Base-by-base conservation (phyloP, 2,329 filamentous ascomycete species). In the Pseudogymnoascus sp. region DNA sequence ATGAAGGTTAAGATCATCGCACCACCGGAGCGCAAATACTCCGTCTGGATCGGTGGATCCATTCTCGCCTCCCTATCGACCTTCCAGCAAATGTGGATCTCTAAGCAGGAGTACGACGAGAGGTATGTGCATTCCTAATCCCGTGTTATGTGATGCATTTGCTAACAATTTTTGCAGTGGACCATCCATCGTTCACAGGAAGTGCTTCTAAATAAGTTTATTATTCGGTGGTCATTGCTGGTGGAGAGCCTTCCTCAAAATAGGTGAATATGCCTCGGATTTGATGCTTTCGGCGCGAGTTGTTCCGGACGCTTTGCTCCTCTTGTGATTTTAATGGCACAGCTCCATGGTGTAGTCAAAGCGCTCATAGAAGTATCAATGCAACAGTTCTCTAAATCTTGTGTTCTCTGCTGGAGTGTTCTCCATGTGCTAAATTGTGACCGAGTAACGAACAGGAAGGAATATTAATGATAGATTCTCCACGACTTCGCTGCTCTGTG, bases 1-100 rank as follows among this genome's bases (percentile, higher is more conserved):
- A 97, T 99, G 95, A 97, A 97, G 91, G 93, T 99, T 88, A 97
- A 97, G 91, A 97, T 99, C 83, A 97, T 99, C 79, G 95, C 95
- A 83, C 95, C 95, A 74, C 95, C 95, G 73, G 95, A 99, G 90
- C 91, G 95, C 83, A 99, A 99, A 88, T 99, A 99, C 91, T 97
- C 95, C 70, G 95, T 99, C 86, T 99, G 95, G 95, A 99, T 99
- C 80, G 95, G 95, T 95, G 95, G 95, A 88, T 99, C 95, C 81
- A 99, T 99, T 83, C 84, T 99, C 77, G 95, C 95, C 74, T 99
- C 95, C 70, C 90, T 99, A 76, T 99, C 95, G 73, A 99, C 95
- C 82, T 99, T 99, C 93, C 95, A 99, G 87, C 95, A 99, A 85
- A 99, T 99, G 95, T 99, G 95, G 95, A 97, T 99, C 88, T 99